Conservation (phyloP, 495 filamentous ascomycete species). For the Niebla homalea region DNA sequence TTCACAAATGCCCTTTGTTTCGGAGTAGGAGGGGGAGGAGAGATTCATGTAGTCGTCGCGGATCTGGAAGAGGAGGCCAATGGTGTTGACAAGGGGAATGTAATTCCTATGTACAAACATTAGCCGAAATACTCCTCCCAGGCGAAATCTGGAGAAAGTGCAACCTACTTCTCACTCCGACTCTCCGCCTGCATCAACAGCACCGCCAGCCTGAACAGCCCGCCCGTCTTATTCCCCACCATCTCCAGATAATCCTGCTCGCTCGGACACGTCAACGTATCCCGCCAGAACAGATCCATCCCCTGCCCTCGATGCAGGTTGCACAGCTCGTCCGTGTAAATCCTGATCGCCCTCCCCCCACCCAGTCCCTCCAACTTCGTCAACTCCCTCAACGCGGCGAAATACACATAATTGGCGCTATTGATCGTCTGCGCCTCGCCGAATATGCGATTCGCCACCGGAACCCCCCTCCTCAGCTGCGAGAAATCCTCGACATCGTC, state of each 20-base stretch:
- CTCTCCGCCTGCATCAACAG: constrained; percentile 95
- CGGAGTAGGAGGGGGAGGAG: constrained; percentile 52
- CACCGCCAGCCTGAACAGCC: constrained; percentile 84
- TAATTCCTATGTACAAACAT: constrained; percentile 41
- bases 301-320: constrained; percentile 94
- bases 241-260: constrained; percentile 98
- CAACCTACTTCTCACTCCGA: constrained; percentile 36
- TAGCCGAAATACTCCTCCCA: background rate
- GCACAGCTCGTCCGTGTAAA: constrained; percentile 79
- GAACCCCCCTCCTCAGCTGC: constrained; percentile 69
- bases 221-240: constrained; percentile 96
- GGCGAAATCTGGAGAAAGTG: background rate
- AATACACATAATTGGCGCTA: constrained; percentile 94
- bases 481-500: constrained; percentile 88
- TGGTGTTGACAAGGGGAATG: constrained; percentile 73
- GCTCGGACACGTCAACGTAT: constrained; percentile 80
- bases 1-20: constrained; percentile 91
- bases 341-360: constrained; percentile 55
- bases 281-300: constrained; percentile 96
- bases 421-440: constrained; percentile 95
- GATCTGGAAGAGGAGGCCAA: constrained; percentile 92
- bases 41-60: constrained; percentile 95
- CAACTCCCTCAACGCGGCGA: constrained; percentile 72
- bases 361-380: constrained; percentile 59
- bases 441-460: constrained; percentile 90